A percentile compares a stretch with the other conserved stretches of the same genome.
phyloP scores from a whole-genome alignment of 192 early-diverging fungal species.

The Coemansia sp. region DNA sequence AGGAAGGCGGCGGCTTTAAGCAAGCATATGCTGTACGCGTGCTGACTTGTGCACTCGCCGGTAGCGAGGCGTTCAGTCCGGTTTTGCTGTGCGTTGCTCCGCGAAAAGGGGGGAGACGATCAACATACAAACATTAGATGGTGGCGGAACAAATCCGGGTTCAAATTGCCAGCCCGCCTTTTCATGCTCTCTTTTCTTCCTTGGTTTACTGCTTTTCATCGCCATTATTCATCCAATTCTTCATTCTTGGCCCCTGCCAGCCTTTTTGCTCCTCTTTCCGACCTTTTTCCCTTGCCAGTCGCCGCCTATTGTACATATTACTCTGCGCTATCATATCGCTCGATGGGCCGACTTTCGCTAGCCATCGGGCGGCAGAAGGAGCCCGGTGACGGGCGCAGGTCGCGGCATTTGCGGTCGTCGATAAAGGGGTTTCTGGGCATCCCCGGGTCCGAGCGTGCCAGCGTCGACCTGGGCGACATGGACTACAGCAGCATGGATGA shows the following conservation, averaged over 20 bases:
- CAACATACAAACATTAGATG: neutral
- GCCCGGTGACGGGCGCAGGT: constrained; percentile 21
- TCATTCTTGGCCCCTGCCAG: constrained; percentile 8
- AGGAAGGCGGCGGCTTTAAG: too few relatives aligned
- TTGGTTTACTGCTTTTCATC: constrained; percentile 7
- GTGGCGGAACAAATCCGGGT: neutral
- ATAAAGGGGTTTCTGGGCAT: constrained; percentile 43
- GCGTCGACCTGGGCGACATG: constrained; percentile 45
- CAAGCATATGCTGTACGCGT: too few relatives aligned
- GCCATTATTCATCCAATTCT: neutral
- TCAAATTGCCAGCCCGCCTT: neutral
- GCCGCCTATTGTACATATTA: constrained; percentile 4
- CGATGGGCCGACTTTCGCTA: constrained; percentile 45
- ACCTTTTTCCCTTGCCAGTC: neutral
- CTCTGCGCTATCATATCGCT: neutral
- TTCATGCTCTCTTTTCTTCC: neutral
- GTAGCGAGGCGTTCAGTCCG: too few relatives aligned
- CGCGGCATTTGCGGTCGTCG: constrained; percentile 39
- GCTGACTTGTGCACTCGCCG: too few relatives aligned
- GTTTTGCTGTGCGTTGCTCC: neutral
- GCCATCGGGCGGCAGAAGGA: constrained; percentile 43
- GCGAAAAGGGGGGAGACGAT: neutral
- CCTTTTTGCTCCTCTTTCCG: neutral
- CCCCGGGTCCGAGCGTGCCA: constrained; percentile 29
- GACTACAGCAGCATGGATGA: constrained; percentile 7